Percentiles rank a stretch among this genome's conserved stretches.
These are phyloP conservation scores for Myrica gale DNA, from an alignment of 306 rosid species.

Conservation along the genomic window DNA sequence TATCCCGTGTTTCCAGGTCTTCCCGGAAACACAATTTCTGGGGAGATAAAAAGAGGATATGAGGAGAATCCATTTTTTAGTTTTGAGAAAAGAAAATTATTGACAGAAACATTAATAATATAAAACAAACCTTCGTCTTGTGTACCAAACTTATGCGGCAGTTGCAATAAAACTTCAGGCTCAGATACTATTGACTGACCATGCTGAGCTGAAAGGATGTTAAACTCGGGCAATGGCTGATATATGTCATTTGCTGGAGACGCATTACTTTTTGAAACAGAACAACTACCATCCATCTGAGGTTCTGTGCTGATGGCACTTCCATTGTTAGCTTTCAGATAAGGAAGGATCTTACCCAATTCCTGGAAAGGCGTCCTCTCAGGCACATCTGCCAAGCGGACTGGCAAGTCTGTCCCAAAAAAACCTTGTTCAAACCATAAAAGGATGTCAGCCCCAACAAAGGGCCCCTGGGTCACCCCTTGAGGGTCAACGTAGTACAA, in stretches of 20 bases:
- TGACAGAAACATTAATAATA: background rate
- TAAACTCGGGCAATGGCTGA: constrained; percentile 30
- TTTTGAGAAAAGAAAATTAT: background rate
- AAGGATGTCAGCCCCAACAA: constrained; percentile 53
- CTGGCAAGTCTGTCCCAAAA: constrained; percentile 58
- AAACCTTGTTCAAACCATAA: constrained; percentile 64
- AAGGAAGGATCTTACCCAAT: constrained; percentile 53
- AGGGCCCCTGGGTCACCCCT: constrained; percentile 58
- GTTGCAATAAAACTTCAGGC: constrained; percentile 34
- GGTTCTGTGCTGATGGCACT: constrained; percentile 22
- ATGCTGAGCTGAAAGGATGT: constrained; percentile 34
- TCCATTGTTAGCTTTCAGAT: constrained; percentile 38
- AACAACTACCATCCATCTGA: constrained; percentile 30
- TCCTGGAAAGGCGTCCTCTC: constrained; percentile 48
- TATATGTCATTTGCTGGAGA: constrained; percentile 27
- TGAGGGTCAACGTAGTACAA: constrained; percentile 65
- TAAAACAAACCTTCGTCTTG: constrained; percentile 48
- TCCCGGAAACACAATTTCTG: constrained; percentile 48
- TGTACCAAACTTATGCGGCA: constrained; percentile 36
- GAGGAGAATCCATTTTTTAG: background rate
- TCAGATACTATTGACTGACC: constrained; percentile 37
- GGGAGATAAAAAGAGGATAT: background rate
- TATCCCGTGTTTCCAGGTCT: constrained; percentile 36
- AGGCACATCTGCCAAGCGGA: constrained; percentile 50
- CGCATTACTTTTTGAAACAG: constrained; percentile 30